Conservation (phyloP, 345 rosid species). For the Camelina laxa region DNA sequence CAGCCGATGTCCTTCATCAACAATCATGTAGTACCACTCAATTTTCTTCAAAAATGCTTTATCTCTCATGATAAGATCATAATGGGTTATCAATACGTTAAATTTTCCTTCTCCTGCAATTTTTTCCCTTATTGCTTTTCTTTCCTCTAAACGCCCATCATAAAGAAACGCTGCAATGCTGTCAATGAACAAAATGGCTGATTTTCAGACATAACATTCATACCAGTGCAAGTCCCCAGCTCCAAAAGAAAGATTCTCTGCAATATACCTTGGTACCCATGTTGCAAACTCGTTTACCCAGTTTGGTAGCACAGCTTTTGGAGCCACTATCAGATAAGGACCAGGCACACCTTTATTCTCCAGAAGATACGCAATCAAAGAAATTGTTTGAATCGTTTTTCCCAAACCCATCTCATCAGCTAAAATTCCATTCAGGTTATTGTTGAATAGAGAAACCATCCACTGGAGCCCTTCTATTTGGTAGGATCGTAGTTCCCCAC, state of each 20-base stretch:
- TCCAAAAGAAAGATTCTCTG: constrained; percentile 1
- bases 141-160: constrained; percentile 97
- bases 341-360: constrained; percentile 86
- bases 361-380: constrained; percentile 86
- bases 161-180: constrained; percentile 91
- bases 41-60: constrained; percentile 91
- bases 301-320: constrained; percentile 97
- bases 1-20: constrained; percentile 98
- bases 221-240: neutral
- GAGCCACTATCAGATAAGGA: constrained; percentile 98
- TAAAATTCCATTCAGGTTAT: constrained; percentile 96
- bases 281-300: constrained; percentile 94
- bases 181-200: constrained; percentile 40
- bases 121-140: constrained; percentile 87
- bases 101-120: constrained; percentile 66
- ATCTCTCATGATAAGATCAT: constrained; percentile 98
- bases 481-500: constrained; percentile 92
- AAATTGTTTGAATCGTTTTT: constrained; percentile 96
- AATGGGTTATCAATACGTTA: constrained; percentile 89
- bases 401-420: constrained; percentile 99
- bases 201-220: constrained; percentile 19
- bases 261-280: constrained; percentile 83
- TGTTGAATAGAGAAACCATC: constrained; percentile 98
- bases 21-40: constrained; percentile 91
- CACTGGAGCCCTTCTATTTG: constrained; percentile 99